Evolutionary conservation across 2,329 filamentous ascomycete genomes (phyloP), one percentile per base, ranked within the genome.

Genomic region (Fusarium piperis): DNA sequence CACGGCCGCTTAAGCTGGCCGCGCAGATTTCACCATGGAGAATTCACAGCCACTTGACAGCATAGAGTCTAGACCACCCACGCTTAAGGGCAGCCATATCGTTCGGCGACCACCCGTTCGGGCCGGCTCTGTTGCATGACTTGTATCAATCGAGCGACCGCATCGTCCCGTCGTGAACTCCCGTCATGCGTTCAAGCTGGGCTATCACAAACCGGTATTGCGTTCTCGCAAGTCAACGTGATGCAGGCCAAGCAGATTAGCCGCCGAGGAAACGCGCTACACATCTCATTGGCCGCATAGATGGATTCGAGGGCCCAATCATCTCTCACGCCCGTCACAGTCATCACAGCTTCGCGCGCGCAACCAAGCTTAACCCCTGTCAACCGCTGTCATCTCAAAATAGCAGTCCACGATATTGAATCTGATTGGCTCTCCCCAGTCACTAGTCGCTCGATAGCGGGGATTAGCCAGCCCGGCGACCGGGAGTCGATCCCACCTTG

Each of bases 311-410:
- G n/a, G 28, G 55, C 51, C 77, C 79, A 78, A 77, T 77, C 73
- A 76, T 72, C 68, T 73, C 68, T 73, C 67, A 68, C 56, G 70
- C 61, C 59, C 57, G 61, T 58, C 44, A 57, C 65, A 51, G 65
- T 68, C 52, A 71, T 68, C 64, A 67, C 67, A 67, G 55, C 68
- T 81, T 83, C 79, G 80, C 82, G 81, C 81, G 81, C 81, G 81
- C 80, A 79, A 83, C 59, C 62, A 62, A 53, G 65, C 58, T 70
- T 65, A 55, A 58, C 56, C 71, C 73, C 72, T 70, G 64, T 69
- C 68, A 69, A 64, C 59, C 61, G 69, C 70, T 76, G 73, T 77
- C 68, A 74, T 56, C 78, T 75, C 81, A 81, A 81, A 80, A 80
- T 83, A 83, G 77, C 78, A 76, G 41, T 57, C 33, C 58, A 65